A percentile compares a stretch with the other conserved stretches of the same genome.
Evolutionary conservation across 768 basidiomycete genomes (phyloP).

Genomic region (Pleurotus salmoneostramineus): DNA sequence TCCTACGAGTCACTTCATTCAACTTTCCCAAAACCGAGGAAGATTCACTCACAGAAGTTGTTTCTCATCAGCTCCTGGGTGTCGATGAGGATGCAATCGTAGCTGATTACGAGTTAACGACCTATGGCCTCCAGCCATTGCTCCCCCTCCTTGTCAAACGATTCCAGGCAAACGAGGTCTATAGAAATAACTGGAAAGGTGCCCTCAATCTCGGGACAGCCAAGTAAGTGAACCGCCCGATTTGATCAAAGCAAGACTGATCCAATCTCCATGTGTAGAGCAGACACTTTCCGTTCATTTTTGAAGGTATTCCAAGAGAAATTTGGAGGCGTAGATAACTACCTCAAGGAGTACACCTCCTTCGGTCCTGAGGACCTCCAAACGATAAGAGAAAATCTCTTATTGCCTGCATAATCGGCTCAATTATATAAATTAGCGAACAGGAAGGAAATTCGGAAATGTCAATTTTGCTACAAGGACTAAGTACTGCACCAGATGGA

Average conservation of each 20-base stretch:
- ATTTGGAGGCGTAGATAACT: constrained; percentile 32
- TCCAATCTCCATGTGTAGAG: constrained; percentile 20
- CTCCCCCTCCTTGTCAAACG: constrained; percentile 24
- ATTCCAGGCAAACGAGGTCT: constrained; percentile 23
- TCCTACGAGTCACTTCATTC: too few relatives aligned
- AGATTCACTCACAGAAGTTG: background rate
- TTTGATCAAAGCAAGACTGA: background rate
- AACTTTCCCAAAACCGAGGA: too few relatives aligned
- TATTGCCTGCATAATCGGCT: background rate
- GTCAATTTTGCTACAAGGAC: too few relatives aligned
- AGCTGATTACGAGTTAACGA: constrained; percentile 36
- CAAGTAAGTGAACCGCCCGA: constrained; percentile 18
- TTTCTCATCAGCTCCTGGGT: constrained; percentile 29
- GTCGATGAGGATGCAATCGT: constrained; percentile 33
- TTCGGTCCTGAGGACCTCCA: constrained; percentile 27
- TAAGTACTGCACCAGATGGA: too few relatives aligned
- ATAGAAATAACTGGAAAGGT: constrained; percentile 30
- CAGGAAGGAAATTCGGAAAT: too few relatives aligned
- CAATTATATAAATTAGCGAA: too few relatives aligned
- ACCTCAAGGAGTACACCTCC: constrained; percentile 23
- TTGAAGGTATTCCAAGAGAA: constrained; percentile 26
- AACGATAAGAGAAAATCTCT: constrained; percentile 1
- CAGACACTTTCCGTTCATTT: constrained; percentile 28
- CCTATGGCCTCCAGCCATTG: constrained; percentile 30
- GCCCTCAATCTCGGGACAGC: constrained; percentile 29